Conservation (phyloP, 2,329 filamentous ascomycete species). For the Cladosporium sp. region DNA sequence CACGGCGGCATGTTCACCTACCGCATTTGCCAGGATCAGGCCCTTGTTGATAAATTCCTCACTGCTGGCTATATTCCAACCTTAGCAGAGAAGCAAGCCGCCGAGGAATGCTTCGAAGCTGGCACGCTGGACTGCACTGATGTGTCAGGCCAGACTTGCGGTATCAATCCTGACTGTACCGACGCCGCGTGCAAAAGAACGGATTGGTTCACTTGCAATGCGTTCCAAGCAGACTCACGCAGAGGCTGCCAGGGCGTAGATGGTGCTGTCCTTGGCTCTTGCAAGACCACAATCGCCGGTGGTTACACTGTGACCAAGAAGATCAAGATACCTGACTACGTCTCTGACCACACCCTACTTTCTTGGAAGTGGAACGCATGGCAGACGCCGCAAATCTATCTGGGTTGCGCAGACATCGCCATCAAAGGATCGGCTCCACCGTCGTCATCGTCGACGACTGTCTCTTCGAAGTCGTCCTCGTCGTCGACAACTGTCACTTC, state of each 20-base stretch:
- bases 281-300: neutral
- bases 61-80: neutral
- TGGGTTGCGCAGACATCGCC: neutral
- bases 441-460: neutral
- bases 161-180: neutral
- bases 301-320: neutral
- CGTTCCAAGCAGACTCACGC: neutral
- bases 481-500: neutral
- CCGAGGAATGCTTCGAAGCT: neutral
- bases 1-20: constrained; percentile 3
- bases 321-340: neutral
- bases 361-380: neutral
- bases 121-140: neutral
- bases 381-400: neutral
- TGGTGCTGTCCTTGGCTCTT: neutral
- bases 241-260: neutral
- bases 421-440: neutral
- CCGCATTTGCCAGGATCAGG: neutral
- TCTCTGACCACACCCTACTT: neutral
- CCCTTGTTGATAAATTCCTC: neutral
- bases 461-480: neutral
- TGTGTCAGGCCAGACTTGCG: neutral
- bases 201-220: neutral
- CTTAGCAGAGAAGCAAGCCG: neutral
- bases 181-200: neutral